phyloP scores from a whole-genome alignment of 75 land plant genomes.

The Chamaecyparis obtusa region DNA sequence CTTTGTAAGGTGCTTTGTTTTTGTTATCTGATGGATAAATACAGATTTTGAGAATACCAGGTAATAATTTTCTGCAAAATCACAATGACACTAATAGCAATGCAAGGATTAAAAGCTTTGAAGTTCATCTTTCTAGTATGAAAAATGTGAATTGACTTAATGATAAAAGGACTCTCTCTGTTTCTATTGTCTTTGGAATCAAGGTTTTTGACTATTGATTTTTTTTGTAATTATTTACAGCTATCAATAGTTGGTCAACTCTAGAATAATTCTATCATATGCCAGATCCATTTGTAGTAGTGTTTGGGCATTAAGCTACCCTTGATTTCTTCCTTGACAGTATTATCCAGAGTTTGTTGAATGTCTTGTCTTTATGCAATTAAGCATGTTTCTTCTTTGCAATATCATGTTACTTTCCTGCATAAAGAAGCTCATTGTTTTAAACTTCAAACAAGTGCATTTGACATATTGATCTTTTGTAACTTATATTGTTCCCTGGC shows the following conservation, averaged over 20 bases:
- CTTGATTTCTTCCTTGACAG: not conserved
- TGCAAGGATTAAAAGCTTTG: not conserved
- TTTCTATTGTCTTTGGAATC: not conserved
- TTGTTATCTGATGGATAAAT: not conserved
- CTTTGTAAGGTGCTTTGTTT: not conserved
- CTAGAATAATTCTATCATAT: not conserved
- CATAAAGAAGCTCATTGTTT: not conserved
- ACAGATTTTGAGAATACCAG: not conserved
- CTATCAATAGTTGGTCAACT: not conserved
- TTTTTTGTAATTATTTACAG: not conserved
- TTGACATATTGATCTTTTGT: not conserved
- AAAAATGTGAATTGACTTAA: too few relatives aligned
- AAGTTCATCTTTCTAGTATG: not conserved
- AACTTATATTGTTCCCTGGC: not conserved
- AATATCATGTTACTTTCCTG: not conserved
- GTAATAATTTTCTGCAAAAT: not conserved
- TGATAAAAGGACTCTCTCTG: not conserved
- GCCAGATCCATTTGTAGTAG: not conserved
- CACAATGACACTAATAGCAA: not conserved
- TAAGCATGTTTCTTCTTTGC: not conserved
- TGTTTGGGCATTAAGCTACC: not conserved
- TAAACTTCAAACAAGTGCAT: not conserved
- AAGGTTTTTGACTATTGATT: not conserved
- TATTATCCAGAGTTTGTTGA: too few relatives aligned
- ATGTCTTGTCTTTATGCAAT: not conserved